phyloP scores from a whole-genome alignment of 495 filamentous ascomycete genomes.

The Xylaria scruposa region DNA sequence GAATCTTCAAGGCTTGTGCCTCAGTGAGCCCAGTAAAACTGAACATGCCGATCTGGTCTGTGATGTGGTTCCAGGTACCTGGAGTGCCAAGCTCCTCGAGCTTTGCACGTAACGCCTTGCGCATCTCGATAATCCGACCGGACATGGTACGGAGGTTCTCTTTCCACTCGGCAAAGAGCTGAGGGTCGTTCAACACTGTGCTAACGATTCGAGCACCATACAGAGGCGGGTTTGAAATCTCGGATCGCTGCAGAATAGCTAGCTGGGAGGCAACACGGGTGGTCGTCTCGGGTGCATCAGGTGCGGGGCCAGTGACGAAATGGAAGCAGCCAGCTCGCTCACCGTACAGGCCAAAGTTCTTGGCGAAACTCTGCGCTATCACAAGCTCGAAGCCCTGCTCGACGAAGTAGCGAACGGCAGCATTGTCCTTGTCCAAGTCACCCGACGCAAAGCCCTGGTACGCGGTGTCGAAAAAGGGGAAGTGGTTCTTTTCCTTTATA shows the following conservation, averaged over 20 bases:
- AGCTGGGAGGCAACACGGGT: slow-evolving; percentile 82
- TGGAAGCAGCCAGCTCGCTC: slow-evolving; percentile 97
- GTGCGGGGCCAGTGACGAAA: slow-evolving; percentile 77
- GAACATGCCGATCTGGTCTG: slow-evolving; percentile 99
- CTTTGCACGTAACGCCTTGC: slow-evolving; percentile 72
- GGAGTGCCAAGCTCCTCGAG: slow-evolving; percentile 84
- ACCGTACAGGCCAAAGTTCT: slow-evolving; percentile 98
- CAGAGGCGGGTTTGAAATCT: slow-evolving; percentile 95
- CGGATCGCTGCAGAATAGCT: slow-evolving; percentile 91
- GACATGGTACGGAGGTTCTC: slow-evolving; percentile 92
- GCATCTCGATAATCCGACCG: slow-evolving; percentile 90
- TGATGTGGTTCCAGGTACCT: slow-evolving; percentile 95
- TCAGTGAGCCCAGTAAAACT: slow-evolving; percentile 92
- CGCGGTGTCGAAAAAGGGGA: slow-evolving; percentile 98
- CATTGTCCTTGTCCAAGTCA: slow-evolving; percentile 81
- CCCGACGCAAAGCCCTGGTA: slow-evolving; percentile 99
- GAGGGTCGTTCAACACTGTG: slow-evolving; percentile 78
- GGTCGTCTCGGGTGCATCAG: slow-evolving; percentile 67
- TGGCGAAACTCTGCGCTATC: slow-evolving; percentile 95
- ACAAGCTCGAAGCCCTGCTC: slow-evolving; percentile 95
- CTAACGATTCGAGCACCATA: slow-evolving; percentile 92
- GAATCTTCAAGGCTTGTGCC: slow-evolving; percentile 80
- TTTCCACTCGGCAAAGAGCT: slow-evolving; percentile 92
- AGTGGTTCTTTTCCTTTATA: slow-evolving; percentile 77
- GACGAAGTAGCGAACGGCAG: slow-evolving; percentile 91